Evolutionary conservation across 768 basidiomycete species (phyloP).

Genomic region (Leccinum incarnatum): DNA sequence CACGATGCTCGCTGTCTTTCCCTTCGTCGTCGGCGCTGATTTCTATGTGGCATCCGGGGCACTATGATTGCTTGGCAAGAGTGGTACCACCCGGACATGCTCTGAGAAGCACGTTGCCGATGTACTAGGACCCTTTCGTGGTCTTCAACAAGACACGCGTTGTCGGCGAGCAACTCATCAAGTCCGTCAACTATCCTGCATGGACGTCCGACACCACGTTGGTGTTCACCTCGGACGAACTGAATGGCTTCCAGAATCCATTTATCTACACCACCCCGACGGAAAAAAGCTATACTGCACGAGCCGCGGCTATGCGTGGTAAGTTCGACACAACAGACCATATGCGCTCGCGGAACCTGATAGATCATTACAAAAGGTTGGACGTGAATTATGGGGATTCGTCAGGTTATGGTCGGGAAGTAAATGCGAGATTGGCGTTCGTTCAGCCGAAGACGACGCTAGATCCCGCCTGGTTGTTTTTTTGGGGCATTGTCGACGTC

Average conservation of each 20-base stretch:
- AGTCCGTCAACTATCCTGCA: too few relatives aligned
- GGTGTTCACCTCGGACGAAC: too few relatives aligned
- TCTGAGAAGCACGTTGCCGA: slow-evolving; percentile 66
- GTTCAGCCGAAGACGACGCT: background rate
- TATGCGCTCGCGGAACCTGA: background rate
- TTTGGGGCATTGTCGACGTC: slow-evolving; percentile 75
- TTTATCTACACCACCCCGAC: too few relatives aligned
- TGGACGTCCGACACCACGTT: too few relatives aligned
- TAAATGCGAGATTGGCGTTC: slow-evolving; percentile 44
- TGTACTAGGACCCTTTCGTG: slow-evolving; percentile 34
- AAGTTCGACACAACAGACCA: slow-evolving; percentile 6
- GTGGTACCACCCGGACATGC: slow-evolving; percentile 70
- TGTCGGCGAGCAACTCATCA: slow-evolving; percentile 41
- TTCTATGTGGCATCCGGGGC: slow-evolving; percentile 66
- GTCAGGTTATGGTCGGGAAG: slow-evolving; percentile 62
- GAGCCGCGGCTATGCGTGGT: slow-evolving; percentile 72
- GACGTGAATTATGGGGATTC: slow-evolving; percentile 80
- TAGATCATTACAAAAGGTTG: slow-evolving; percentile 39
- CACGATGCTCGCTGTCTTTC: slow-evolving; percentile 51
- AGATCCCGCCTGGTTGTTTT: slow-evolving; percentile 50
- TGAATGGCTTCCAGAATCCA: too few relatives aligned
- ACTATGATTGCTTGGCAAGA: slow-evolving; percentile 57
- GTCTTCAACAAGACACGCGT: slow-evolving; percentile 42
- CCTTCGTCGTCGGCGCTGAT: slow-evolving; percentile 58
- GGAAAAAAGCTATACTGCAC: slow-evolving; percentile 64